A percentile compares a stretch with the other conserved stretches of the same genome.
phyloP scores from a whole-genome alignment of 2,329 filamentous ascomycete genomes.

The Neonectria faginata region DNA sequence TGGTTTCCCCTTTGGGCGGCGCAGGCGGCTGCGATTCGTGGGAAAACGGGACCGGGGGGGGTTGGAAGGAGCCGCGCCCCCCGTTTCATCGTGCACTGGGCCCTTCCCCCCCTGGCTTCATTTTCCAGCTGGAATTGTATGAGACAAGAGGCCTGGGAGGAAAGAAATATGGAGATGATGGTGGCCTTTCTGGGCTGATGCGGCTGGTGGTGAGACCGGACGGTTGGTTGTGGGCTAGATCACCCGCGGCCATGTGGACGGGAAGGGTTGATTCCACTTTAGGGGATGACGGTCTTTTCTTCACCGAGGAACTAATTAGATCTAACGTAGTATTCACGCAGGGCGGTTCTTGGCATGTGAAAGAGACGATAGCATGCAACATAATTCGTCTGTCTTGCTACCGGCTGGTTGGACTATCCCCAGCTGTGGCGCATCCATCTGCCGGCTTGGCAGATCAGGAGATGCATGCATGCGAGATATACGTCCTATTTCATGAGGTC shows the following conservation, averaged over 20 bases:
- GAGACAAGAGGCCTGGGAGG: neutral
- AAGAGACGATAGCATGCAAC: neutral
- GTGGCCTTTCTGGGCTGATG: neutral
- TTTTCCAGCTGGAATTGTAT: neutral
- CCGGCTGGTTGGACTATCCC: neutral
- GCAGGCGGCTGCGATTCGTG: conserved; percentile 35
- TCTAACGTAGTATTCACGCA: neutral
- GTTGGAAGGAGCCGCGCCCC: neutral
- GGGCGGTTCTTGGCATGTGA: too few relatives aligned
- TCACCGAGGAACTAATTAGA: neutral
- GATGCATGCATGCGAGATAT: too few relatives aligned
- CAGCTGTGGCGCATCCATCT: neutral
- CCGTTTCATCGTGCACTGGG: neutral
- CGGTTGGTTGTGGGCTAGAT: neutral
- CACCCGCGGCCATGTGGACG: neutral
- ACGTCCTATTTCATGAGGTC: too few relatives aligned
- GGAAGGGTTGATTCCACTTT: neutral
- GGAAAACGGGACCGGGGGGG: conserved; percentile 1
- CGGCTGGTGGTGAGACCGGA: neutral
- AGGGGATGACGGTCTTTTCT: neutral
- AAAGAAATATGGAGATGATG: neutral
- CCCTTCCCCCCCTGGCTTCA: neutral
- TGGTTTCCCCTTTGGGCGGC: conserved; percentile 35
- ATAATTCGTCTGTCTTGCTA: neutral
- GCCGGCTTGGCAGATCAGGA: neutral